Conservation (phyloP, 2,329 filamentous ascomycete species). For the Zymoseptoria pseudotritici region DNA sequence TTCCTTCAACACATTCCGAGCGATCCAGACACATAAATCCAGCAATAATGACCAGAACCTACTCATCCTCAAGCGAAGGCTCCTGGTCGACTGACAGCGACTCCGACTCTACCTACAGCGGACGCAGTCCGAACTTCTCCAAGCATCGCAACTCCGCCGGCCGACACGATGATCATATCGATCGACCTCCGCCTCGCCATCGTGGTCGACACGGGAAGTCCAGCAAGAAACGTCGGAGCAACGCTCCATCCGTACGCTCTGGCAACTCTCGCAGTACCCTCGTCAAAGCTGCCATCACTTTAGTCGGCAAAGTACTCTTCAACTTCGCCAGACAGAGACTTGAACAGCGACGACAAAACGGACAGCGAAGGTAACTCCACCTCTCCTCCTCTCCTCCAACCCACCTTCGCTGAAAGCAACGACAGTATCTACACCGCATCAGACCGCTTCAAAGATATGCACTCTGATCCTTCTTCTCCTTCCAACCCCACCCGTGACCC, state of each 20-base stretch:
- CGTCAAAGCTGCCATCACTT: neutral
- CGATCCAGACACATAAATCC: neutral
- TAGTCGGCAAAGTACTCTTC: neutral
- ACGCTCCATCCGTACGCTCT: accelerated
- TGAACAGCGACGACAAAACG: neutral
- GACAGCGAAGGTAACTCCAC: neutral
- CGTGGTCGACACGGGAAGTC: neutral
- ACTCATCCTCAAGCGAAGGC: neutral
- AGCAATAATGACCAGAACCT: neutral
- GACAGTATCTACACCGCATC: neutral
- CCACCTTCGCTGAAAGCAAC: neutral
- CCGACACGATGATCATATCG: neutral
- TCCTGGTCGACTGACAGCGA: neutral
- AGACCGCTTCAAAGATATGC: neutral
- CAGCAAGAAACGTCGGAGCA: too few species aligned
- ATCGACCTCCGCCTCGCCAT: neutral
- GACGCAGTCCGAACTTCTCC: neutral
- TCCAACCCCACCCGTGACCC: too few species aligned
- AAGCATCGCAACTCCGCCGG: neutral
- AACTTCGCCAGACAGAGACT: neutral
- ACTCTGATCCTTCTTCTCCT: neutral
- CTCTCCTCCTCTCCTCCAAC: too few species aligned
- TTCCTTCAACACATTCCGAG: neutral
- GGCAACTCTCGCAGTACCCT: neutral
- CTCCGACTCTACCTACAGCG: neutral